Evolutionary conservation across 345 rosid species (phyloP), one percentile per base, ranked within the genome.

Genomic region (Theobroma cacao): DNA sequence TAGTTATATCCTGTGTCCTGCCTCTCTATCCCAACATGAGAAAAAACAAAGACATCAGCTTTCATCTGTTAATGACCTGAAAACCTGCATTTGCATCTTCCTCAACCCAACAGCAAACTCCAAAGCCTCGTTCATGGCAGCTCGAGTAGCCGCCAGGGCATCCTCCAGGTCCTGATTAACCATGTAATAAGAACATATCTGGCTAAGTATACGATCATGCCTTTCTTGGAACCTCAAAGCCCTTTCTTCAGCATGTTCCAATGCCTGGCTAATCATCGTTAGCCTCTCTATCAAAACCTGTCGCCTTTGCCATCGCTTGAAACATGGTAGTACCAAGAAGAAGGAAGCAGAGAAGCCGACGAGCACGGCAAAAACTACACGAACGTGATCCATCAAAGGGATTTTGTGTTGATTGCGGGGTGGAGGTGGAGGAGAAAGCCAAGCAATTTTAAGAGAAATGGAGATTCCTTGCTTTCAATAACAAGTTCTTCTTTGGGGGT

Each of bases 211-310:
- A n/a, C 72, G 79, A 67, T 89, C 92, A 24, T 90, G 93, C 69
- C 94, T 84, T 75, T 92, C 92, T 70, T 86, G 88, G 41, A 75
- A 82, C 79, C 86, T 90, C n/a, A 7, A 0, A 9, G 71, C 78
- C 33, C 88, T 89, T 66, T 87, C 88, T 71, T 90, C 94, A 0
- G 92, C 97, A 2, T 36, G 48, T 52, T 78, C 87, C 76, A 89
- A 67, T 33, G 91, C 92, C 60, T 88, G 90, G 5, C 79, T 85
- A 64, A 89, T 75, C 3, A 90, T 64, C 84, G 75, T 84, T 72
- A 90, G 81, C 74, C 81, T 92, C 86, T 89, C 88, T 1, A 33
- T 40, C 34, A 82, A 36, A 12, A 15, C 64, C 48, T 65, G 81
- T 24, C 53, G 86, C 75, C 78, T 80, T 40, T 81, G 87, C 86